phyloP scores from a whole-genome alignment of 2,329 filamentous ascomycete species.

The Cercospora citrullina region DNA sequence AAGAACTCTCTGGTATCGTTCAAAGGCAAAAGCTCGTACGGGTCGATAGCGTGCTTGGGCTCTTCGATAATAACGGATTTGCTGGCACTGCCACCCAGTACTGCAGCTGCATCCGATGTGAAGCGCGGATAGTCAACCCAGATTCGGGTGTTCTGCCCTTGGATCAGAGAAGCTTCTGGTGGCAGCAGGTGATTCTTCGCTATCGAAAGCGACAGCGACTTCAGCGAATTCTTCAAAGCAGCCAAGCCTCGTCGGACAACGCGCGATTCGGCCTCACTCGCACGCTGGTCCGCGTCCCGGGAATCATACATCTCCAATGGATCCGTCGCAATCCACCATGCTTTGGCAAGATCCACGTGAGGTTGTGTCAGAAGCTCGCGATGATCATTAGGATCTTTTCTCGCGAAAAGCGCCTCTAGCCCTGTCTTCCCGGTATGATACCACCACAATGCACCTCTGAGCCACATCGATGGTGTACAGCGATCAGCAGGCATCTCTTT shows the following conservation, averaged over 20 bases:
- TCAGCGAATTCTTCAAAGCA: conserved; percentile 48
- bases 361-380: conserved; percentile 66
- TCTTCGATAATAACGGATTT: conserved; percentile 27
- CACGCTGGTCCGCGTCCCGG: conserved; percentile 14
- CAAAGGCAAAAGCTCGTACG: conserved; percentile 71
- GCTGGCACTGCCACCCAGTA: conserved; percentile 60
- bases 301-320: conserved; percentile 36
- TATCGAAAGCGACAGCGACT: conserved; percentile 78
- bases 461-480: conserved; percentile 59
- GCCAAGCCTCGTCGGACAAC: conserved; percentile 16
- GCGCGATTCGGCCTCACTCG: conserved; percentile 5
- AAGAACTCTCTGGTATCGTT: conserved; percentile 74
- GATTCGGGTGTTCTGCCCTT: conserved; percentile 75
- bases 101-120: conserved; percentile 68
- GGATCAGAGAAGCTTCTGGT: conserved; percentile 63
- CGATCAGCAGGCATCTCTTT: conserved; percentile 65
- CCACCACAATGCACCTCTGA: conserved; percentile 81
- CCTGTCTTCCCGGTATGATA: conserved; percentile 77
- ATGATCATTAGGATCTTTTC: conserved; percentile 49
- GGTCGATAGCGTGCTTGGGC: conserved; percentile 33
- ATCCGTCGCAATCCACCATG: conserved; percentile 70
- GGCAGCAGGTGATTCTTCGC: conserved; percentile 75
- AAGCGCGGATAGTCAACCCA: conserved; percentile 78
- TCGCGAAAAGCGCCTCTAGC: conserved; percentile 67
- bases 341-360: conserved; percentile 81